Evolutionary conservation across 495 filamentous ascomycete genomes (phyloP), one percentile per base, ranked within the genome.

Genomic region (Aspergillus coremiiformis): DNA sequence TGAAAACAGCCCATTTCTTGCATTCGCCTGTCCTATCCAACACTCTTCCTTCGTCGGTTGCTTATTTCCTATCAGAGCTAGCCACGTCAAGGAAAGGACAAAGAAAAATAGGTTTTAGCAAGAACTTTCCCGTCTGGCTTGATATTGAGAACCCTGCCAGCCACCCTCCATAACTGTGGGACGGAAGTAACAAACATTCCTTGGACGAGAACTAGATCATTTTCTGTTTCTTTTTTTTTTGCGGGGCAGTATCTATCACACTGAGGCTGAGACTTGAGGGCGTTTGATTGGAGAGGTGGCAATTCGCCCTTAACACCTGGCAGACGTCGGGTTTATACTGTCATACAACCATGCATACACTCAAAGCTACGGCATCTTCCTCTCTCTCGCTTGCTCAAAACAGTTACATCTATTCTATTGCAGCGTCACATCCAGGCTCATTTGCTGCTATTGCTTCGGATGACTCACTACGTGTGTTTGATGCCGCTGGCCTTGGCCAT

Each of bases 401-500:
- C 30, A 75, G 66, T 39, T 81, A 80, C 63, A 78, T 81, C 53
- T 81, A 81, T 57, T 66, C 69, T 5, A 66, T 79, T 44, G 58
- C 70, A 5, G 44, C 68, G 0, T 64, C 67, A 0, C 63, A 60
- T 6, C 57, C 60, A 8, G 60, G 57, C 6, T 52, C 55, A 5
- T 69, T 81, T 45, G 78, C 76, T 4, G 72, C 73, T 12, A 78
- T 81, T 52, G 74, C 76, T 3, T 81, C 78, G n/a, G 76, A 79
- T 63, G 76, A 81, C 63, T 79, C 78, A 10, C 60, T 81, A 41
- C 74, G 76, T 21, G 48, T 78, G 1, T 67, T 80, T 51, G 73
- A 78, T 56, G 66, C 66, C 20, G 47, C 67, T 17, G 57, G 61
- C 43, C 65, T 80, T 30, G 52, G 65, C 22, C 63, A 66, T 42